phyloP scores from a whole-genome alignment of 306 rosid species.

The Quercus alba region DNA sequence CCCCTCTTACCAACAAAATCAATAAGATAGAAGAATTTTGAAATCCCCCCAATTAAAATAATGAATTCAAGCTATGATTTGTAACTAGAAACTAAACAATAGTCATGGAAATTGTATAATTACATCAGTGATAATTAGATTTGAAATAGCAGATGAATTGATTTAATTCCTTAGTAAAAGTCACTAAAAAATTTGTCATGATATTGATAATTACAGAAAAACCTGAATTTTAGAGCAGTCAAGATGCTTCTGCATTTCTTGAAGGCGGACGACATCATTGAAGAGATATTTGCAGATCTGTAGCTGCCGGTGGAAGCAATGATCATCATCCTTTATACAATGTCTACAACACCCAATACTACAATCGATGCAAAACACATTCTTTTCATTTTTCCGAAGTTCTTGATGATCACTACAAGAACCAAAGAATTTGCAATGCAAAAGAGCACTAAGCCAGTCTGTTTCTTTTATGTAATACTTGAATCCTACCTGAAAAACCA shows the following conservation, averaged over 20 bases:
- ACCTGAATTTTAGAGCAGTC: conserved; percentile 95
- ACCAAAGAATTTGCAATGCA: conserved; percentile 57
- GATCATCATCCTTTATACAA: conserved; percentile 50
- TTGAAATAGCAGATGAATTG: neutral
- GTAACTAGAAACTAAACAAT: neutral
- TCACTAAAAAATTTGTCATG: neutral
- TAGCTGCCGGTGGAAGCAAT: conserved; percentile 62
- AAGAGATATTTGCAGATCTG: conserved; percentile 87
- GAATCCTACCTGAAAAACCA: conserved; percentile 52
- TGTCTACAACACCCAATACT: conserved; percentile 62
- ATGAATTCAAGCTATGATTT: conserved; percentile 15
- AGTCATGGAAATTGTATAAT: neutral
- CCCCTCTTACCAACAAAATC: too few relatives aligned
- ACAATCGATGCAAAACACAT: conserved; percentile 83
- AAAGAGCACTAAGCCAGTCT: conserved; percentile 69
- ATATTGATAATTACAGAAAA: neutral
- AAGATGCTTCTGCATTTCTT: conserved; percentile 66
- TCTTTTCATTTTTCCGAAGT: conserved; percentile 65
- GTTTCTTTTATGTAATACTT: conserved; percentile 28
- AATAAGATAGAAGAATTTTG: neutral
- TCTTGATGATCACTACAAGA: conserved; percentile 68
- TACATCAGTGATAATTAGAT: neutral
- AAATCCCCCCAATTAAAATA: neutral
- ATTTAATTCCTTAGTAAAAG: neutral
- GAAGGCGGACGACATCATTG: conserved; percentile 78